Conservation (phyloP, 208 protist species). For the Crithidia brevicula region DNA sequence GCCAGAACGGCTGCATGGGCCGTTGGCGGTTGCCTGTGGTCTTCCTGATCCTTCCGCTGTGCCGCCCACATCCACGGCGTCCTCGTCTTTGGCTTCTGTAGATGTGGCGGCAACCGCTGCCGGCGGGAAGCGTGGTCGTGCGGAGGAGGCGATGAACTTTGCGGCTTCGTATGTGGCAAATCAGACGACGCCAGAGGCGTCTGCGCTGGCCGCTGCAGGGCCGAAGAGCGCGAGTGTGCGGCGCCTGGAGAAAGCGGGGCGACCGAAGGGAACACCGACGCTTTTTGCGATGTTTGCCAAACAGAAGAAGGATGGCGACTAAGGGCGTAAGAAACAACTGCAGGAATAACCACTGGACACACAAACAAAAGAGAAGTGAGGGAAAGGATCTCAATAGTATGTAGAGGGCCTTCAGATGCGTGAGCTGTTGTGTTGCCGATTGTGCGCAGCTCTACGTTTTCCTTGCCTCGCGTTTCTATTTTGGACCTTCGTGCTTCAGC, state of each 20-base stretch:
- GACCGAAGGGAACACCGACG: constrained; percentile 59
- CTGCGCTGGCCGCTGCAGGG: not conserved
- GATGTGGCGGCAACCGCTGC: too few species aligned
- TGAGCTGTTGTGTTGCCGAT: too few species aligned
- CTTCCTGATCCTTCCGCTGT: constrained; percentile 12
- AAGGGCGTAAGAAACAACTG: not conserved
- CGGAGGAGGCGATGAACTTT: not conserved
- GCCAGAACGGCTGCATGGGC: constrained; percentile 38
- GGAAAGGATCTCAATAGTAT: too few species aligned
- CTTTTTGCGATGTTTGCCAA: constrained; percentile 67
- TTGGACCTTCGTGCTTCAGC: too few species aligned
- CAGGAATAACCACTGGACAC: too few species aligned
- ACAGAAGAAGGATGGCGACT: constrained; percentile 23
- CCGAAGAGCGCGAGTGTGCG: constrained; percentile 55
- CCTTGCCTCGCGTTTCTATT: too few species aligned
- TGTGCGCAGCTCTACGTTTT: too few species aligned
- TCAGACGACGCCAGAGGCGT: not conserved
- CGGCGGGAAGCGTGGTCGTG: constrained; percentile 8
- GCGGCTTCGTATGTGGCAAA: not conserved
- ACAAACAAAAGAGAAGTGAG: too few species aligned
- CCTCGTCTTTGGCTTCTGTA: constrained; percentile 1
- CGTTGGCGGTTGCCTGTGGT: constrained; percentile 41
- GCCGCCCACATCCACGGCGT: not conserved
- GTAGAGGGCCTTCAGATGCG: too few species aligned
- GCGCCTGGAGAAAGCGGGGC: constrained; percentile 64